Evolutionary conservation across 768 basidiomycete species (phyloP), one percentile per base, ranked within the genome.

Genomic region (Floccularia luteovirens): DNA sequence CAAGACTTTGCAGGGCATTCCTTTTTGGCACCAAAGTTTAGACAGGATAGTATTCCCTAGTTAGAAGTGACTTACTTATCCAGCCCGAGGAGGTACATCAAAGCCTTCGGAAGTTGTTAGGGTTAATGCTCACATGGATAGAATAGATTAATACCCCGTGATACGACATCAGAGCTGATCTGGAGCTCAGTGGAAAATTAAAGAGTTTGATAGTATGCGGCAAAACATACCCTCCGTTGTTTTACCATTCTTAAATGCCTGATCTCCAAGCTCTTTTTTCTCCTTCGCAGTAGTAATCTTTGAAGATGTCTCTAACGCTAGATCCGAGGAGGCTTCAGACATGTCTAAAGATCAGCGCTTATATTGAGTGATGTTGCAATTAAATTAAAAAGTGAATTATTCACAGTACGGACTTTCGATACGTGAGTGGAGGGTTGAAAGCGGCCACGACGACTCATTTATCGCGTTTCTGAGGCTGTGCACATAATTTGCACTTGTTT

Each of bases 21-120:
- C 79, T 82, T 42, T 4, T n/a, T 14, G 25, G 13, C 21, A 2
- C 31, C 42, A 12, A 35, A 39, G 42, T 25, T 30, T 38, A 6
- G 41, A 27, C n/a, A 21, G 21, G 17, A 41, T 8, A 24, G 31
- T 33, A 33, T 21, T 31, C 10, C 13, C 17, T 2, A 35, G 38
- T 28, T 24, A 21, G 32, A 27, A 23, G 34, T 6, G 30, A 58
- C 77, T 44, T 52, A 85, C 86, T 84, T 90, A 69, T 88, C 81
- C 35, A 90, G 58, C 16, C 88, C 88, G 31, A 75, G 63, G 11
- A 89, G 67, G 49, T 79, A 88, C 69, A 88, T 66, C 38, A 88
- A 61, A 17, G 86, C 63, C 87, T 85, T 43, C 25, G 11, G 6
- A 17, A 36, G 10, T 12, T 20, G 43, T 22, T 12, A 14, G 16